A percentile compares a stretch with the other conserved stretches of the same genome.
These are phyloP conservation scores for Boletus rubescentipes DNA, from an alignment of 768 basidiomycete species.

Conservation along the genomic window DNA sequence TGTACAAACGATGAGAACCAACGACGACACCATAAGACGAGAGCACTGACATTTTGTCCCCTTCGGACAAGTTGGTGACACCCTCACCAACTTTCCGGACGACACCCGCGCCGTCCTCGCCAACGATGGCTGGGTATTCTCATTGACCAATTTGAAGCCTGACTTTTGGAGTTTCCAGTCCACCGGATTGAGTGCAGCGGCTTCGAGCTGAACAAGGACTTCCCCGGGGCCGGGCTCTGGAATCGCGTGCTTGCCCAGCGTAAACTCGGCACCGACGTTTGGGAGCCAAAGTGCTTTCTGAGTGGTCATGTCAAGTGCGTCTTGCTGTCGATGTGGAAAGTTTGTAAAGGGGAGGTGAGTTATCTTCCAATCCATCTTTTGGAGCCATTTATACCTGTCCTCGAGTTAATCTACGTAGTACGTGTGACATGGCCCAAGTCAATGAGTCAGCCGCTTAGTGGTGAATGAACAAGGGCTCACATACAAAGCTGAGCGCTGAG, in stretches of 20 bases:
- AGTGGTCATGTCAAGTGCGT: neutral
- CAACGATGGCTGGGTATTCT: conserved; percentile 39
- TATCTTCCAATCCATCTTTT: neutral
- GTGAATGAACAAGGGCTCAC: too few relatives aligned
- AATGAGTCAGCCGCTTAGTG: neutral
- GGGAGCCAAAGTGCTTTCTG: conserved; percentile 22
- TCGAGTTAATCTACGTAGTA: neutral
- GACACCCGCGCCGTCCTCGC: conserved; percentile 39
- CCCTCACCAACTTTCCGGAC: conserved; percentile 37
- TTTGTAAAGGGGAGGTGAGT: too few relatives aligned
- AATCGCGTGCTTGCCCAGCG: conserved; percentile 16
- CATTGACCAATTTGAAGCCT: conserved; percentile 22
- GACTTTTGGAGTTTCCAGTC: conserved; percentile 30
- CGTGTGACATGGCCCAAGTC: neutral
- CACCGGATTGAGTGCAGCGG: conserved; percentile 44
- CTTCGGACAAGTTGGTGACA: conserved; percentile 33
- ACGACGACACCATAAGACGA: neutral
- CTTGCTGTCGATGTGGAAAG: neutral
- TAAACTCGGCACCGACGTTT: conserved; percentile 8
- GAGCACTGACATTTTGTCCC: conserved; percentile 28
- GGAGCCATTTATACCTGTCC: neutral
- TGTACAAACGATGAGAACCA: neutral
- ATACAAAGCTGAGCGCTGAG: too few relatives aligned
- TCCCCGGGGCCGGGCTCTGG: conserved; percentile 41
- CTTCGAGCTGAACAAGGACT: conserved; percentile 40